phyloP scores from a whole-genome alignment of 225 moss, liverwort and hornwort genomes.

The Rhytidiadelphus loreus region DNA sequence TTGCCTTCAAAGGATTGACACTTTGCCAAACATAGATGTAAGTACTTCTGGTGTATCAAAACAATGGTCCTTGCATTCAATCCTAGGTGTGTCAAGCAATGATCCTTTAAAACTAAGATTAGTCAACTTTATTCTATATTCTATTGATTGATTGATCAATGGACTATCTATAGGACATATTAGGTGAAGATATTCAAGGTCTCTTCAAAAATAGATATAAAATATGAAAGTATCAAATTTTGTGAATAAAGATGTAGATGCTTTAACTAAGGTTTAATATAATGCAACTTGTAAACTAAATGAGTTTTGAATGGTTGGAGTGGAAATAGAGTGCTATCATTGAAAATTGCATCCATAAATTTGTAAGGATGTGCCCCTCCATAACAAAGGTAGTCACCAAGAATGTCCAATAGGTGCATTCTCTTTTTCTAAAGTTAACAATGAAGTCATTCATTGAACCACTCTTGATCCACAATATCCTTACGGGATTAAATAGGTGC shows the following conservation, averaged over 20 bases:
- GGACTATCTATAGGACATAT: rapidly evolving
- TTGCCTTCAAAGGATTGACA: not conserved
- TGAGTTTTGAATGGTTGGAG: not conserved
- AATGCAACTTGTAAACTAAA: not conserved
- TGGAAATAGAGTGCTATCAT: not conserved
- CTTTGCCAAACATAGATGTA: not conserved
- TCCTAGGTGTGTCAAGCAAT: not conserved
- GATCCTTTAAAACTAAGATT: not conserved
- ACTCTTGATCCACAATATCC: no score
- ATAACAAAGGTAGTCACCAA: no score
- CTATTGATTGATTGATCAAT: not conserved
- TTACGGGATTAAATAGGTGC: no score
- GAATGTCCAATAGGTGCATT: no score
- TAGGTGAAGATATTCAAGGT: not conserved
- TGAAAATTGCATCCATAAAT: not conserved
- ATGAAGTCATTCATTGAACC: no score
- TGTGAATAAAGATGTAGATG: not conserved
- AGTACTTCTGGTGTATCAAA: rapidly evolving
- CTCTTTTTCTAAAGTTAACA: no score
- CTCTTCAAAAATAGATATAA: not conserved
- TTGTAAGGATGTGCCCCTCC: no score
- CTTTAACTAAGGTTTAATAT: not conserved
- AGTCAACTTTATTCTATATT: not conserved
- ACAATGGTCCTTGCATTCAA: not conserved
- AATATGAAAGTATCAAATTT: not conserved